Conservation (phyloP, 345 rosid species). For the Eucalyptus shirleyi region DNA sequence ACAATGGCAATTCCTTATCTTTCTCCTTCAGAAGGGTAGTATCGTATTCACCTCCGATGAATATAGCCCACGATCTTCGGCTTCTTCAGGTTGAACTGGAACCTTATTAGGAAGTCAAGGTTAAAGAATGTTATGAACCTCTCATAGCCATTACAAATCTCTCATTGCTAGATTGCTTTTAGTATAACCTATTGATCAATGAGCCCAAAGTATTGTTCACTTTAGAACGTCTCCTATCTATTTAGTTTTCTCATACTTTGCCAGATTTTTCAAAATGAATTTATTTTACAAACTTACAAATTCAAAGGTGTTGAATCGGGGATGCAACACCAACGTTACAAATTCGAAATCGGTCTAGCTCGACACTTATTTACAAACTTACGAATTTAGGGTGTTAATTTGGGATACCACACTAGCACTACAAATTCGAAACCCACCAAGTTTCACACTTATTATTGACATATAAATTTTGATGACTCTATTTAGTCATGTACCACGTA, state of each 20-base stretch:
- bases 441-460: neutral
- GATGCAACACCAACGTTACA: accelerated
- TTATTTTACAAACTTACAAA: no score
- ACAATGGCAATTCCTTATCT: neutral
- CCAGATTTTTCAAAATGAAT: neutral
- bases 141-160: neutral
- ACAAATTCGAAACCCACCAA: no score
- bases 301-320: no score
- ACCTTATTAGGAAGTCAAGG: neutral
- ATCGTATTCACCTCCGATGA: neutral
- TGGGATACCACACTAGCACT: no score
- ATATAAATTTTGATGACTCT: neutral
- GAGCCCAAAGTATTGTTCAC: neutral
- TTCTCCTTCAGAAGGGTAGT: neutral
- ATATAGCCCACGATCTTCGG: neutral
- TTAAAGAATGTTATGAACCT: neutral
- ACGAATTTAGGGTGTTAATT: no score
- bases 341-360: no score
- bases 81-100: neutral
- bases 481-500: neutral
- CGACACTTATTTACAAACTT: no score
- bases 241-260: neutral
- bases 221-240: no score
- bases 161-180: neutral
- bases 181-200: neutral